These are phyloP conservation scores for Neurospora sp. DNA, from an alignment of 495 filamentous ascomycete species.

Conservation along the genomic window DNA sequence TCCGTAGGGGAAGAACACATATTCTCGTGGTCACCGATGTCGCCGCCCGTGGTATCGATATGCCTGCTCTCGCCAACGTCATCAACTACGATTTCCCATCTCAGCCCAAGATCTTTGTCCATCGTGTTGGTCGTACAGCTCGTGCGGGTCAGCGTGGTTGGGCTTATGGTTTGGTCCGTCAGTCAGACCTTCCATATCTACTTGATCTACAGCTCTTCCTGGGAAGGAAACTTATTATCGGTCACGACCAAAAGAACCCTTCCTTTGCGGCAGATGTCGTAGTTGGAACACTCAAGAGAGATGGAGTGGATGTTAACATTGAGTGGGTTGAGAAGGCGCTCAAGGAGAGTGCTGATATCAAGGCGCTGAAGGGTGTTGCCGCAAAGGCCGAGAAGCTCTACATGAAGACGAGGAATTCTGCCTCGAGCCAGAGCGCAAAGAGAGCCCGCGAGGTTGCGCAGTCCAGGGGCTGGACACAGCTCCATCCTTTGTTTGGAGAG, in stretches of 20 bases:
- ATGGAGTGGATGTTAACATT: conserved; percentile 56
- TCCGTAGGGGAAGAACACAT: conserved; percentile 71
- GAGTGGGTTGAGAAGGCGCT: conserved; percentile 75
- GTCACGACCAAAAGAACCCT: conserved; percentile 42
- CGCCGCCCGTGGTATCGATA: conserved; percentile 94
- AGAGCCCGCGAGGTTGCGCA: conserved; percentile 63
- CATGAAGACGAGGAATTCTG: conserved; percentile 75
- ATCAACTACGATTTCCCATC: conserved; percentile 99
- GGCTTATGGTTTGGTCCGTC: conserved; percentile 84
- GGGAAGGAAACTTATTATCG: conserved; percentile 65
- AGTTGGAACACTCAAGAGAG: conserved; percentile 60
- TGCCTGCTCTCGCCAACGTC: conserved; percentile 89
- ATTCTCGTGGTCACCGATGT: conserved; percentile 97
- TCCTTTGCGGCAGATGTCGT: conserved; percentile 75
- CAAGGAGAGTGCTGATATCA: conserved; percentile 63
- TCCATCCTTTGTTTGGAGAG: conserved; percentile 70
- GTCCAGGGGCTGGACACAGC: conserved; percentile 54
- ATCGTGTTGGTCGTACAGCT: conserved; percentile 91
- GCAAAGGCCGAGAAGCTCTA: conserved; percentile 90
- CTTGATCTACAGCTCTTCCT: conserved; percentile 94
- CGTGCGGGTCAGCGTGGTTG: conserved; percentile 86
- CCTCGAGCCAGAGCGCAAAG: conserved; percentile 79
- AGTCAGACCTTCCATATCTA: conserved; percentile 79
- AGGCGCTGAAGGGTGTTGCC: conserved; percentile 57
- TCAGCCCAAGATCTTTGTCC: conserved; percentile 93